Percentiles rank a stretch among this genome's conserved stretches.
Evolutionary conservation across 495 filamentous ascomycete species (phyloP).

Genomic region (Penicillium silybi): DNA sequence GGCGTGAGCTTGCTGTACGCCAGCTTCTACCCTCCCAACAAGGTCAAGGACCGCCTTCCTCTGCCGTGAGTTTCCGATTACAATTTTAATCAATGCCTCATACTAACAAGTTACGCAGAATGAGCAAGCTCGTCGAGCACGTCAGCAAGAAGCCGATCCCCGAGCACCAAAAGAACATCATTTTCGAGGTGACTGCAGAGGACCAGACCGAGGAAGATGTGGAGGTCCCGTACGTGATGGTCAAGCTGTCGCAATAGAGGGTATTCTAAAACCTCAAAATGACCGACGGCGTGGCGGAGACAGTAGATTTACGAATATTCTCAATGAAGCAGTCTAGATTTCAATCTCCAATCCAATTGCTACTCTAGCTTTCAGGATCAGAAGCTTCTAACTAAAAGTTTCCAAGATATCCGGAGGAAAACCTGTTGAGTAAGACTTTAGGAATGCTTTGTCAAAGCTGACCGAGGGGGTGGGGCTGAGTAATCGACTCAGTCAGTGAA

Average conservation of each 20-base stretch:
- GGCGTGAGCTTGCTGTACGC: constrained; percentile 96
- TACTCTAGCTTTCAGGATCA: background rate
- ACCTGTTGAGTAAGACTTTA: background rate
- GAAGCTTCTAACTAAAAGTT: background rate
- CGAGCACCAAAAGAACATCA: constrained; percentile 86
- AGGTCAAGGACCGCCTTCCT: constrained; percentile 76
- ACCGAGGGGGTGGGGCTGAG: constrained; percentile 22
- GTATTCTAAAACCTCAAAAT: background rate
- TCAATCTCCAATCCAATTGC: constrained; percentile 7
- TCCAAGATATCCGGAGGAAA: background rate
- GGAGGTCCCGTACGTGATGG: constrained; percentile 95
- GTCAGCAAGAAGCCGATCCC: constrained; percentile 92
- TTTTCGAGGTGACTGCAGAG: constrained; percentile 94
- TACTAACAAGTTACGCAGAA: constrained; percentile 36
- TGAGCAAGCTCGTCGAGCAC: constrained; percentile 83
- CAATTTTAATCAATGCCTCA: background rate
- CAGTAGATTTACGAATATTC: constrained; percentile 11
- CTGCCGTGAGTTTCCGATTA: constrained; percentile 55
- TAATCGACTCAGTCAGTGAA: constrained; percentile 18
- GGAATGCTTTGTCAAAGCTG: constrained; percentile 32
- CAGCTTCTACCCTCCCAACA: constrained; percentile 84
- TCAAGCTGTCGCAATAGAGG: constrained; percentile 57
- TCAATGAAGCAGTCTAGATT: constrained; percentile 18
- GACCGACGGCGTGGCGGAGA: background rate
- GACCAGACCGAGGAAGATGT: constrained; percentile 90